A percentile compares a stretch with the other conserved stretches of the same genome.
Conservation (phyloP, 192 early-diverging fungal species). For the Coemansia sp. region DNA sequence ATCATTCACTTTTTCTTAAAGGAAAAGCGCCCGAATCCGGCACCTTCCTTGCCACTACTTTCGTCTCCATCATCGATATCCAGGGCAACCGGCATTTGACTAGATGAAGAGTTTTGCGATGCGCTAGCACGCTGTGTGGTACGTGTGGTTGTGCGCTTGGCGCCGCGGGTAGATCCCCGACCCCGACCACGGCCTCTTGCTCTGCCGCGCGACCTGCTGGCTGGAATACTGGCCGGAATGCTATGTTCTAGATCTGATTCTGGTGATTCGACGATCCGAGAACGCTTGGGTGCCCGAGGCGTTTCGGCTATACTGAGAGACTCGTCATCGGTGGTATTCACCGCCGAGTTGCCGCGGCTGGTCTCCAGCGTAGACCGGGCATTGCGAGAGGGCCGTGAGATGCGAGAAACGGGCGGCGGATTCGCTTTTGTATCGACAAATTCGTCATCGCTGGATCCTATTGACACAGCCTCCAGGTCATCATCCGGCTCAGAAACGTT, state of each 20-base stretch:
- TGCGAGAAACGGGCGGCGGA: background rate
- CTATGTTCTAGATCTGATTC: constrained; percentile 5
- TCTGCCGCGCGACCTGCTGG: background rate
- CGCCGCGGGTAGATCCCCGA: background rate
- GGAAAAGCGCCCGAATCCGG: constrained; percentile 27
- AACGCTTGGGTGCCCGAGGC: background rate
- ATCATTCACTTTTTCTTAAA: constrained; percentile 9
- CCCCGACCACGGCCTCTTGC: constrained; percentile 15
- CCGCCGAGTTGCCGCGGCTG: background rate
- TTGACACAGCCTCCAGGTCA: background rate
- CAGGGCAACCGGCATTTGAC: constrained; percentile 20
- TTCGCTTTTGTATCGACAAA: background rate
- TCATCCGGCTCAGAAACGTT: background rate
- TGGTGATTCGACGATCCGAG: background rate
- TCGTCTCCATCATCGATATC: constrained; percentile 12
- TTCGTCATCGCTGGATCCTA: background rate
- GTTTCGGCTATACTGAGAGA: background rate
- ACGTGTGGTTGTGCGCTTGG: background rate
- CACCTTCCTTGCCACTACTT: background rate
- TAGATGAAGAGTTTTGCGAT: constrained; percentile 18
- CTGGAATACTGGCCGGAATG: constrained; percentile 2
- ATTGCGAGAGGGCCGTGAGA: constrained; percentile 39
- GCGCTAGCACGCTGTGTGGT: background rate
- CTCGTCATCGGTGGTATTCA: background rate
- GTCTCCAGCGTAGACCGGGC: constrained; percentile 25